Evolutionary conservation across 2,329 filamentous ascomycete species (phyloP), one percentile per base, ranked within the genome.

Genomic region (Elsinoe arachidis): DNA sequence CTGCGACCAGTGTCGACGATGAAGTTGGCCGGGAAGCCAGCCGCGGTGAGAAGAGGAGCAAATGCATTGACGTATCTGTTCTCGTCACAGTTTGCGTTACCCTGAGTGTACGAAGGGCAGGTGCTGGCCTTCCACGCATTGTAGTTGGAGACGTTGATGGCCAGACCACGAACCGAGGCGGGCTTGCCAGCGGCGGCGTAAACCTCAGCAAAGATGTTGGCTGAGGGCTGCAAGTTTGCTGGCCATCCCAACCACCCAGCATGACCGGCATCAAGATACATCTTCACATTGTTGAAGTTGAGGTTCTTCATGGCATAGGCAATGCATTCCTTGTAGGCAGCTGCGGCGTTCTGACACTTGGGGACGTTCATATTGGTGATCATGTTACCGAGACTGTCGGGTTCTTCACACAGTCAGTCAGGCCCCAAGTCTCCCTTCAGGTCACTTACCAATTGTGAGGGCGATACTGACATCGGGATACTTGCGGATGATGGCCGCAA

Each of bases 221-320:
- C 78, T 1, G 78, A 75, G 4, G 78, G 78, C 5, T 63, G 62
- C 44, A 82, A 76, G 70, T 85, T 85, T 60, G 79, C 81, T n/a
- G 76, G 67, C 81, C 81, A 85, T 64, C 82, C 82, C 44, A 85
- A 74, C 82, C 82, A 85, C 59, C 82, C 81, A 26, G 78, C 81
- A 67, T 85, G 82, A 59, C 80, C 82, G 7, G 80, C 82, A 63
- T 85, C 82, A 17, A 85, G 67, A 67, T 85, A 85, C 79, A 82
- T 81, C 61, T 79, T 72, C 23, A 85, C 82, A 66, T 85, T 85
- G 60, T 76, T 71, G 30, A 84, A 72, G 69, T 84, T 81, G 61
- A 85, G 73, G 47, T 73, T 72, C 61, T 73, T 72, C 52, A 84
- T 66, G 1, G 81, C 81, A 64, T 84, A 84, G 35, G 76, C 73